phyloP scores from a whole-genome alignment of 345 rosid genomes.

The Cardamine resedifolia region DNA sequence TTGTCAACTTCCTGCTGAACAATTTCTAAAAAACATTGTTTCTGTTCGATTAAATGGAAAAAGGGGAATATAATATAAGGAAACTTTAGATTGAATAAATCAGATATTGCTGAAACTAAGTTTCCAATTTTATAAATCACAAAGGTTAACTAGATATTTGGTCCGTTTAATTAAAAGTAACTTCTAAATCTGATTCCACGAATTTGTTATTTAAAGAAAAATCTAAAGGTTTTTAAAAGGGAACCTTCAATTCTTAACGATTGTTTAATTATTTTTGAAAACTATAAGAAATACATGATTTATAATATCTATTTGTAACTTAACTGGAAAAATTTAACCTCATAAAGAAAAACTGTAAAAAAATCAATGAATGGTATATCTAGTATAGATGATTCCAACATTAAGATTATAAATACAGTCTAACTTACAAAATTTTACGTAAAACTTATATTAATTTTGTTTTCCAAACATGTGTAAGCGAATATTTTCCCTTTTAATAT shows the following conservation, averaged over 20 bases:
- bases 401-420: neutral
- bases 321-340: neutral
- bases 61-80: neutral
- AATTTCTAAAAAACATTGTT: neutral
- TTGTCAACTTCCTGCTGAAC: conserved; percentile 21
- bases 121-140: neutral
- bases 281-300: neutral
- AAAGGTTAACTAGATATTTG: neutral
- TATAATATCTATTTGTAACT: neutral
- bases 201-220: neutral
- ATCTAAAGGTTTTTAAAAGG: neutral
- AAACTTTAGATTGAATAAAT: neutral
- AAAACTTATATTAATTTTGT: neutral
- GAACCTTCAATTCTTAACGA: neutral
- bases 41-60: neutral
- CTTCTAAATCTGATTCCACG: neutral
- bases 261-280: neutral
- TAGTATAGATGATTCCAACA: neutral
- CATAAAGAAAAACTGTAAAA: no score
- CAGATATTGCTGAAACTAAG: neutral
- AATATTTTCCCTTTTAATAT: neutral
- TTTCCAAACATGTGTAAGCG: neutral
- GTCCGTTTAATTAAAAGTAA: neutral
- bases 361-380: neutral
- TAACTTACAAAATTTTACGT: neutral